These are phyloP conservation scores for Hymenoscyphus salicellus DNA, from an alignment of 2,329 filamentous ascomycete genomes.

Conservation along the genomic window DNA sequence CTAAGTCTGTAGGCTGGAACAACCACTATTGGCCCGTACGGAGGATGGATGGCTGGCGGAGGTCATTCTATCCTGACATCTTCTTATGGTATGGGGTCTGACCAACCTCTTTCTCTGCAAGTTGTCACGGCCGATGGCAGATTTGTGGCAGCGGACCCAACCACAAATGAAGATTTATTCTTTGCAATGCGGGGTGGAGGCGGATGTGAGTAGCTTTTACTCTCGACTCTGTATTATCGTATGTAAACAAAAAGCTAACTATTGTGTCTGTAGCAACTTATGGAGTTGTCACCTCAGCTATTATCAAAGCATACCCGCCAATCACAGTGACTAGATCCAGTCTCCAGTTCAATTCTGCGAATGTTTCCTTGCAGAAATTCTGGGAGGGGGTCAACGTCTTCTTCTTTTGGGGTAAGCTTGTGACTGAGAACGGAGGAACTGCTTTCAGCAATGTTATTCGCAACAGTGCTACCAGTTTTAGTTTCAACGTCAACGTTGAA, in stretches of 20 bases:
- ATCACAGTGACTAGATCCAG: slow-evolving; percentile 32
- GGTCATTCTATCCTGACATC: slow-evolving; percentile 18
- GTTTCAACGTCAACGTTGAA: slow-evolving; percentile 21
- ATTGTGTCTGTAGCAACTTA: slow-evolving; percentile 8
- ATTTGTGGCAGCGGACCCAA: slow-evolving; percentile 24
- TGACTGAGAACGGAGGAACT: slow-evolving; percentile 31
- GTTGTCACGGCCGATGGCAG: slow-evolving; percentile 22
- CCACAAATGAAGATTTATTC: slow-evolving; percentile 29
- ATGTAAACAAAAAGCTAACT: not conserved
- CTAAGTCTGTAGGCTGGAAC: not conserved
- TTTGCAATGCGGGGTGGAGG: slow-evolving; percentile 32
- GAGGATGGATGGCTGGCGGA: slow-evolving; percentile 20
- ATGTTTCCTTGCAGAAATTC: slow-evolving; percentile 35
- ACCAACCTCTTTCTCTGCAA: slow-evolving; percentile 17
- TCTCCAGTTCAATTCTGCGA: slow-evolving; percentile 38
- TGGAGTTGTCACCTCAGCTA: slow-evolving; percentile 43
- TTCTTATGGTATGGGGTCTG: slow-evolving; percentile 20
- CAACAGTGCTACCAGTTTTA: slow-evolving; percentile 7
- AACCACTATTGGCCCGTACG: slow-evolving; percentile 20
- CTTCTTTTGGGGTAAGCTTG: slow-evolving; percentile 42
- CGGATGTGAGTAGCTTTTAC: slow-evolving; percentile 8
- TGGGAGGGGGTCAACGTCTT: slow-evolving; percentile 52
- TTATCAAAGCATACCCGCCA: slow-evolving; percentile 49
- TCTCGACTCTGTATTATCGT: not conserved
- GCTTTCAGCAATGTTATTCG: slow-evolving; percentile 27